These are phyloP conservation scores for Solanum dulcamara DNA, from an alignment of 257 asterid species.

Conservation along the genomic window DNA sequence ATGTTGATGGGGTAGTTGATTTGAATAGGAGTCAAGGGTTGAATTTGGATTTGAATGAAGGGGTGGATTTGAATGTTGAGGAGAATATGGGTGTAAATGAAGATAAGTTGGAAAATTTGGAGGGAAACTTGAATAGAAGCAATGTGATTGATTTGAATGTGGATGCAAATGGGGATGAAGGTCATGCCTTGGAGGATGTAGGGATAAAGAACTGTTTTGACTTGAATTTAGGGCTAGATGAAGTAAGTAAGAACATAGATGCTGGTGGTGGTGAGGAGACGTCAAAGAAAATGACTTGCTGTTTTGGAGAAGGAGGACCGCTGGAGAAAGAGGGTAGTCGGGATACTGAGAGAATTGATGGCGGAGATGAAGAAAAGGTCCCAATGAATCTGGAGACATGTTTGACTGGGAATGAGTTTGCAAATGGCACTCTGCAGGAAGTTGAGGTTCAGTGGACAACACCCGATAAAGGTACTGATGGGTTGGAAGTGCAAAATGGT, in stretches of 20 bases:
- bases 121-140: constrained; percentile 7
- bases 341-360: neutral
- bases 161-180: constrained; percentile 42
- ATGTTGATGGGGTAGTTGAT: constrained; percentile 25
- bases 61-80: constrained; percentile 16
- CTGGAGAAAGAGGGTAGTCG: neutral
- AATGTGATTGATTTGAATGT: constrained; percentile 64
- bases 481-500: constrained; percentile 19
- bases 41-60: constrained; percentile 49
- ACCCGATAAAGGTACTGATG: constrained; percentile 1
- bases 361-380: neutral
- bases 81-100: constrained; percentile 10
- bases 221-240: constrained; percentile 71
- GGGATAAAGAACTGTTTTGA: constrained; percentile 44
- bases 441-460: constrained; percentile 1
- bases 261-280: constrained; percentile 12
- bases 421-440: constrained; percentile 1
- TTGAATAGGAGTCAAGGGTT: constrained; percentile 4
- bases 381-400: neutral
- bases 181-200: neutral
- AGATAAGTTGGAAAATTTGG: neutral
- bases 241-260: constrained; percentile 32
- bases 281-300: constrained; percentile 2
- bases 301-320: neutral
- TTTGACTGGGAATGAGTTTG: neutral